Conservation (phyloP, 192 early-diverging fungal species). For the Diversispora epigaea region DNA sequence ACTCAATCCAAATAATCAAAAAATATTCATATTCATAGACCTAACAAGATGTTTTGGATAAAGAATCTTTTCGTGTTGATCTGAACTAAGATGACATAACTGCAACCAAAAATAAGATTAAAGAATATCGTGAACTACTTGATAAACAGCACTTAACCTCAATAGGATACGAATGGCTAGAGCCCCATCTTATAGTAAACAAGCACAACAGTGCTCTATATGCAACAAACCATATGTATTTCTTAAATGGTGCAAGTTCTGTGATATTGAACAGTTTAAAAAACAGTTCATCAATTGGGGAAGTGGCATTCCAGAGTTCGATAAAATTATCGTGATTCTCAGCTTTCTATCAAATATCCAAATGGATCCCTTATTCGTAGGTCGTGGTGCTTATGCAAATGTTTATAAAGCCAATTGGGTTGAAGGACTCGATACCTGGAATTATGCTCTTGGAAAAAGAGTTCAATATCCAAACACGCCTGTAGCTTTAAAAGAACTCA, state of each 20-base stretch:
- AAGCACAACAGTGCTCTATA: no score
- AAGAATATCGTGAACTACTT: no score
- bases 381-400: slow-evolving; percentile 4
- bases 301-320: slow-evolving; percentile 9
- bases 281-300: neutral
- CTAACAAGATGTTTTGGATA: neutral
- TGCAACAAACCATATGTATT: no score
- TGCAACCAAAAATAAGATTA: neutral
- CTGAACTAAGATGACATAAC: neutral
- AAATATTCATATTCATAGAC: neutral
- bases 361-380: neutral
- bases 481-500: slow-evolving; percentile 10
- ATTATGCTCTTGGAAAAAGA: neutral
- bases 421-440: slow-evolving; percentile 6
- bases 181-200: no score
- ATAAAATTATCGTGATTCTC: slow-evolving; percentile 20
- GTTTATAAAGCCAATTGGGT: slow-evolving; percentile 15
- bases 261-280: no score
- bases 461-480: neutral
- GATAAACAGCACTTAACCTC: no score
- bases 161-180: no score
- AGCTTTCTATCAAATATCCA: slow-evolving; percentile 1
- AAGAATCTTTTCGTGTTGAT: neutral
- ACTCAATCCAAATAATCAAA: neutral
- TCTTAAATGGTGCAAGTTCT: no score